A percentile compares a stretch with the other conserved stretches of the same genome.
Evolutionary conservation across 768 basidiomycete genomes (phyloP).

Genomic region (Ramaria rubella): DNA sequence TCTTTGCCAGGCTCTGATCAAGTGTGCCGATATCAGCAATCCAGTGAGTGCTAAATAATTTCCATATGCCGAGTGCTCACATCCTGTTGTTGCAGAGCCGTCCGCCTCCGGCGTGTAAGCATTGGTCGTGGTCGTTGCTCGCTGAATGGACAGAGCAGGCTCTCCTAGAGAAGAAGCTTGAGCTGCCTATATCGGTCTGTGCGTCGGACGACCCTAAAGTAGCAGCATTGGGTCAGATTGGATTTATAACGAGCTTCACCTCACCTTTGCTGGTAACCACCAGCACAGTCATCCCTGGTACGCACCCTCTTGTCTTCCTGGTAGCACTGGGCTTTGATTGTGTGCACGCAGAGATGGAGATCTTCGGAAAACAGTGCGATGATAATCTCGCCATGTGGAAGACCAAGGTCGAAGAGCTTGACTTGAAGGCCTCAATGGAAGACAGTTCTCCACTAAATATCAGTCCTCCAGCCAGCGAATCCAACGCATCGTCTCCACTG

Average conservation of each 20-base stretch:
- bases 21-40: conserved; percentile 98
- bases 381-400: conserved; percentile 70
- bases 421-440: neutral
- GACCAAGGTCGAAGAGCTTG: conserved; percentile 37
- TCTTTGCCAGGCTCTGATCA: conserved; percentile 86
- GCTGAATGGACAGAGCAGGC: conserved; percentile 91
- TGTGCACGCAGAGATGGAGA: conserved; percentile 48
- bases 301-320: conserved; percentile 15
- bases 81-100: conserved; percentile 54
- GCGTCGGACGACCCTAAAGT: conserved; percentile 46
- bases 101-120: conserved; percentile 83
- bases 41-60: conserved; percentile 54
- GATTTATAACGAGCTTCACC: conserved; percentile 78
- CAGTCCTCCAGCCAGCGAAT: neutral
- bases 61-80: neutral
- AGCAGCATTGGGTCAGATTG: conserved; percentile 80
- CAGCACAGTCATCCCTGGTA: conserved; percentile 67
- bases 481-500: neutral
- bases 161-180: conserved; percentile 71
- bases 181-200: conserved; percentile 58
- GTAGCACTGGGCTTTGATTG: neutral
- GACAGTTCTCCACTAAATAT: neutral
- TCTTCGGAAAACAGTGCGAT: conserved; percentile 60
- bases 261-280: conserved; percentile 79
- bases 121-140: conserved; percentile 86